Conservation (phyloP, 768 basidiomycete genomes). For the Rubroboletus pulcherrimus region DNA sequence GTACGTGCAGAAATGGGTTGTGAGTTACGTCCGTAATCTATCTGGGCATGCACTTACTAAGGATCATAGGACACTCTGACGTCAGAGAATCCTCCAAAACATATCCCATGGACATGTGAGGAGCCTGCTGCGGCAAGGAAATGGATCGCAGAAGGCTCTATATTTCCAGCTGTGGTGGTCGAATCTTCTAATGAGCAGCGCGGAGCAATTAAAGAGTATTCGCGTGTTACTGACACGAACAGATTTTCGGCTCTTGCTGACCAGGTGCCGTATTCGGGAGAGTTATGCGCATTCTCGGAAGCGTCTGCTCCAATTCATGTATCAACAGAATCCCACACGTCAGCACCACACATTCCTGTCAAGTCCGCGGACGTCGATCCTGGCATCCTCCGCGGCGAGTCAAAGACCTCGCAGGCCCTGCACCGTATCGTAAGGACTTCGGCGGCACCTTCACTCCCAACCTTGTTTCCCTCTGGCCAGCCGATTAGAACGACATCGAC, state of each 20-base stretch:
- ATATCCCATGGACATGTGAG: slow-evolving; percentile 30
- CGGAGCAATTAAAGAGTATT: background rate
- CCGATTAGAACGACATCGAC: background rate
- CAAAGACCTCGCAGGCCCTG: background rate
- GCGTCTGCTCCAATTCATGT: background rate
- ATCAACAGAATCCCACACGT: background rate
- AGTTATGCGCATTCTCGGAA: background rate
- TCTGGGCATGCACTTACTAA: slow-evolving; percentile 5
- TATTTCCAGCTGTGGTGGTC: slow-evolving; percentile 22
- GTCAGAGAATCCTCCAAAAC: slow-evolving; percentile 22
- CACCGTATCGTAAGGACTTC: slow-evolving; percentile 1
- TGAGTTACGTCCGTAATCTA: slow-evolving; percentile 18
- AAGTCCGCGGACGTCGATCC: slow-evolving; percentile 10
- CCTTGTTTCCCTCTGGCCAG: background rate
- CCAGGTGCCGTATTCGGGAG: slow-evolving; percentile 1
- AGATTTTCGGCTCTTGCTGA: background rate
- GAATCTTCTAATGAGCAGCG: slow-evolving; percentile 4
- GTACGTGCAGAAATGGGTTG: slow-evolving; percentile 34
- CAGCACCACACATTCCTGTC: background rate
- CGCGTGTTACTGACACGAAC: background rate
- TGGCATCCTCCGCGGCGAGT: slow-evolving; percentile 4
- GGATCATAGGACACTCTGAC: slow-evolving; percentile 18
- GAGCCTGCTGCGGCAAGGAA: slow-evolving; percentile 14
- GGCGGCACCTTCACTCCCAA: background rate
- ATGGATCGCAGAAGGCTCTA: slow-evolving; percentile 32